These are phyloP conservation scores for Collariella sp. DNA, from an alignment of 495 filamentous ascomycete genomes.

Conservation along the genomic window DNA sequence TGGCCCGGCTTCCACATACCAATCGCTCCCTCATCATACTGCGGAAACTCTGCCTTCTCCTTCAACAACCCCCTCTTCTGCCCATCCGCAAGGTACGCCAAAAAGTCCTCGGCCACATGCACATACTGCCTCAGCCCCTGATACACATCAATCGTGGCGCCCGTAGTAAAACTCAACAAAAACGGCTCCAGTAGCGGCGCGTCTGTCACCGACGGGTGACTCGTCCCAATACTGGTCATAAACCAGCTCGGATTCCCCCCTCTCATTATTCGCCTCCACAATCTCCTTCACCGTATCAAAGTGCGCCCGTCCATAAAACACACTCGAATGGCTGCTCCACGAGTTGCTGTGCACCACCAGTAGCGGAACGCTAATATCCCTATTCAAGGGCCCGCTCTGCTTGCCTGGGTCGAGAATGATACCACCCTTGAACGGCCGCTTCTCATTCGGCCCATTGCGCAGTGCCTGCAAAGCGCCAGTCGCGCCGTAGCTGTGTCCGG, in stretches of 20 bases:
- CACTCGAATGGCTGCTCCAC: slow-evolving; percentile 38
- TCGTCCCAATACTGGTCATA: slow-evolving; percentile 41
- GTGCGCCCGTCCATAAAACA: slow-evolving; percentile 45
- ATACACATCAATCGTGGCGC: slow-evolving; percentile 35
- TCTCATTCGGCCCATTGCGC: slow-evolving; percentile 27
- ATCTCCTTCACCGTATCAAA: slow-evolving; percentile 44
- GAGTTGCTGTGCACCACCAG: slow-evolving; percentile 44
- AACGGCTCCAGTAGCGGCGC: slow-evolving; percentile 45
- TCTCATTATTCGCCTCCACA: slow-evolving; percentile 29
- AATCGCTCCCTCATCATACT: slow-evolving; percentile 28
- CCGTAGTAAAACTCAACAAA: slow-evolving; percentile 41
- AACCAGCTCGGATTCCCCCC: slow-evolving; percentile 42
- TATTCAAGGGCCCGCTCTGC: slow-evolving; percentile 42
- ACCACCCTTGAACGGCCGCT: slow-evolving; percentile 34
- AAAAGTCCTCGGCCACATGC: slow-evolving; percentile 37
- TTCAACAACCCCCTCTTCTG: slow-evolving; percentile 25
- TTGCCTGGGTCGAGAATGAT: slow-evolving; percentile 48
- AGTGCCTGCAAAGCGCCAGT: slow-evolving; percentile 45
- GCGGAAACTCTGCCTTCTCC: slow-evolving; percentile 34
- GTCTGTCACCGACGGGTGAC: slow-evolving; percentile 47
- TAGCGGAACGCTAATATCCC: slow-evolving; percentile 40
- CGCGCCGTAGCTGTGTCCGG: slow-evolving; percentile 47
- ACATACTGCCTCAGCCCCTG: slow-evolving; percentile 39
- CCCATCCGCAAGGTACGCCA: slow-evolving; percentile 31
- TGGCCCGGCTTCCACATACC: slow-evolving; percentile 33